phyloP scores from a whole-genome alignment of 2,329 filamentous ascomycete species.

The Colletotrichum somersetense region DNA sequence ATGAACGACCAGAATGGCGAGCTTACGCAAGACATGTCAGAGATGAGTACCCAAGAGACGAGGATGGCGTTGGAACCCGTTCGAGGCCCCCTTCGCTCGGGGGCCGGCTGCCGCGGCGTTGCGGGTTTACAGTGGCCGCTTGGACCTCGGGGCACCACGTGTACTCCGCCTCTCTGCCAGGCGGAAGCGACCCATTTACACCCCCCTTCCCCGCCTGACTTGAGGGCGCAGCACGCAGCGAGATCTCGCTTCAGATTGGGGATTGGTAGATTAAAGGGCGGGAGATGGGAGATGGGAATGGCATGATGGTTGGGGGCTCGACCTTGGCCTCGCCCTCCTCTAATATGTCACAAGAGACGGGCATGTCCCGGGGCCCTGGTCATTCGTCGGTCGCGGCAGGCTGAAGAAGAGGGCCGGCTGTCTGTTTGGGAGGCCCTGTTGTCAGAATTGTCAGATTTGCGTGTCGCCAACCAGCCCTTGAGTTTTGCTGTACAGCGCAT shows the following conservation, averaged over 20 bases:
- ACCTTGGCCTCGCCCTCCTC: conserved; percentile 17
- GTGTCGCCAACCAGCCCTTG: background rate
- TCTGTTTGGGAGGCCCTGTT: background rate
- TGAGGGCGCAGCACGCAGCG: conserved; percentile 28
- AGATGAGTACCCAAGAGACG: background rate
- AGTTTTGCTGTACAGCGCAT: conserved; percentile 20
- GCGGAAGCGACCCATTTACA: conserved; percentile 12
- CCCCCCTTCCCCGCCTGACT: conserved; percentile 27
- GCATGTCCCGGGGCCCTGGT: conserved; percentile 11
- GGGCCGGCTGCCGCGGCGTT: conserved; percentile 12
- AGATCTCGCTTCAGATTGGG: conserved; percentile 28
- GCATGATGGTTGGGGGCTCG: conserved; percentile 10
- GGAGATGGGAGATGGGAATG: conserved; percentile 18
- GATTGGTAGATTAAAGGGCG: conserved; percentile 33
- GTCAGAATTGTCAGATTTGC: conserved; percentile 11
- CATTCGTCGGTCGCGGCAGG: conserved; percentile 1
- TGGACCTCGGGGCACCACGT: conserved; percentile 28
- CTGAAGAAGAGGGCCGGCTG: background rate
- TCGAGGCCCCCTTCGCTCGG: conserved; percentile 16
- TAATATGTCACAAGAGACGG: background rate
- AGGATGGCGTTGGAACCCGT: conserved; percentile 14
- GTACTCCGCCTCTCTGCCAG: conserved; percentile 14
- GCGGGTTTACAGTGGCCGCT: conserved; percentile 5
- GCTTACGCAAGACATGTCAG: conserved; percentile 6
- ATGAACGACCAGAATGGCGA: conserved; percentile 3